Percentiles rank a stretch among this genome's conserved stretches.
These are phyloP conservation scores for Wickerhamomyces strasburgensis DNA, from an alignment of 805 yeast species.

Conservation along the genomic window DNA sequence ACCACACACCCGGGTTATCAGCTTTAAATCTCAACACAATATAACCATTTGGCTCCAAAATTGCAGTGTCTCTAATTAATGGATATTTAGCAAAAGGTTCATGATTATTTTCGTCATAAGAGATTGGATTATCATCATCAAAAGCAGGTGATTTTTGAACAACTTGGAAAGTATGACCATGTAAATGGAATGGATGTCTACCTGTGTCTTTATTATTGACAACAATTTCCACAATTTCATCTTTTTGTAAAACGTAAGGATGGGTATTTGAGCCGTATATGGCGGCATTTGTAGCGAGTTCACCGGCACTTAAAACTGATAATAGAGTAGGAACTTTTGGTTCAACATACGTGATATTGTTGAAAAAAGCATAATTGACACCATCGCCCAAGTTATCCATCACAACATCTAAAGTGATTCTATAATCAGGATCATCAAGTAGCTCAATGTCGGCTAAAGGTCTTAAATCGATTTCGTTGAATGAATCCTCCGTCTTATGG, in stretches of 20 bases:
- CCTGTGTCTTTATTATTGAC: conserved; percentile 77
- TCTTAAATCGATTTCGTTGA: conserved; percentile 33
- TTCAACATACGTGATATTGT: conserved; percentile 54
- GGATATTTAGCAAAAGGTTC: conserved; percentile 54
- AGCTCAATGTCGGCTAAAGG: conserved; percentile 41
- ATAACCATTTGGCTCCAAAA: conserved; percentile 63
- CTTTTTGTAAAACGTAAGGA: conserved; percentile 19
- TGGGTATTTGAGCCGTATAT: conserved; percentile 57
- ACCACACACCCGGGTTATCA: conserved; percentile 91
- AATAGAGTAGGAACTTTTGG: conserved; percentile 71
- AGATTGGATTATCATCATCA: conserved; percentile 44
- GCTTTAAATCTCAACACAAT: conserved; percentile 70
- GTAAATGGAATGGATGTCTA: conserved; percentile 75
- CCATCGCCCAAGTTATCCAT: conserved; percentile 75
- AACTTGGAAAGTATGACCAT: conserved; percentile 68
- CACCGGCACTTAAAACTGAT: conserved; percentile 60
- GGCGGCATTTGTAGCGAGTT: conserved; percentile 44
- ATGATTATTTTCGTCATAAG: conserved; percentile 45
- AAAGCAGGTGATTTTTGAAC: conserved; percentile 47
- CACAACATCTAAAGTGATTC: conserved; percentile 50
- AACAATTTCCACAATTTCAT: conserved; percentile 60
- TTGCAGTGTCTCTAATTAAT: conserved; percentile 63
- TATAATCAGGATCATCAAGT: conserved; percentile 58
- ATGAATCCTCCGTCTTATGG: conserved; percentile 12
- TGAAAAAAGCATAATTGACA: conserved; percentile 71